Percentiles rank a stretch among this genome's conserved stretches.
phyloP scores from a whole-genome alignment of 192 early-diverging fungal genomes.

The Backusella macrospora region DNA sequence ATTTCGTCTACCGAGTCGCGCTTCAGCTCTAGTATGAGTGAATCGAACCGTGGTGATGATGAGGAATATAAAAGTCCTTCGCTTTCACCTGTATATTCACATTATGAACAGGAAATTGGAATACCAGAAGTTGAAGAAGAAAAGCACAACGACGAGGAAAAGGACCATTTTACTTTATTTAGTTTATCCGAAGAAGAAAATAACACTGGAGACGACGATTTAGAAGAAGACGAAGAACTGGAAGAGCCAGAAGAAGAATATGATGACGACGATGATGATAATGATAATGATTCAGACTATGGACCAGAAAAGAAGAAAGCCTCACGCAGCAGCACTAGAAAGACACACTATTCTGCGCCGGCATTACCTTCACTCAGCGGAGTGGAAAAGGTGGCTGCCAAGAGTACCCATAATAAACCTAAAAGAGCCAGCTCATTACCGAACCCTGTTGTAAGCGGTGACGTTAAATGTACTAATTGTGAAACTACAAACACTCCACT shows the following conservation, averaged over 20 bases:
- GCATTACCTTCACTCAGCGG: constrained; percentile 5
- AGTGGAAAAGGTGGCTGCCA: background rate
- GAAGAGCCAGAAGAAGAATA: background rate
- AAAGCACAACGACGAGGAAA: background rate
- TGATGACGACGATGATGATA: constrained; percentile 2
- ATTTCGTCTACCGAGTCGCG: background rate
- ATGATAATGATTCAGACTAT: constrained; percentile 22
- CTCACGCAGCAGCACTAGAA: background rate
- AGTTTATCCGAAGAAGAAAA: constrained; percentile 10
- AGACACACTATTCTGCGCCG: constrained; percentile 4
- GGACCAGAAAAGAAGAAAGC: constrained; percentile 4
- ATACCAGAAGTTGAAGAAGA: background rate
- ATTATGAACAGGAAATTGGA: background rate
- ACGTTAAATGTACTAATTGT: constrained; percentile 76
- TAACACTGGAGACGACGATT: background rate
- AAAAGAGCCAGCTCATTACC: constrained; percentile 16
- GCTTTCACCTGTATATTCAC: constrained; percentile 17
- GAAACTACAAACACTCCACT: constrained; percentile 82
- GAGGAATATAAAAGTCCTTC: constrained; percentile 11
- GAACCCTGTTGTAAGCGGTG: background rate
- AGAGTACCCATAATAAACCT: background rate
- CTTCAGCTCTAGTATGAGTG: constrained; percentile 8
- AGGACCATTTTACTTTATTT: background rate
- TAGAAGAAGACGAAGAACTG: constrained; percentile 8
- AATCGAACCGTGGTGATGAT: constrained; percentile 3